Conservation (phyloP, 371 early-diverging fungal species). For the Parasitella parasitica region DNA sequence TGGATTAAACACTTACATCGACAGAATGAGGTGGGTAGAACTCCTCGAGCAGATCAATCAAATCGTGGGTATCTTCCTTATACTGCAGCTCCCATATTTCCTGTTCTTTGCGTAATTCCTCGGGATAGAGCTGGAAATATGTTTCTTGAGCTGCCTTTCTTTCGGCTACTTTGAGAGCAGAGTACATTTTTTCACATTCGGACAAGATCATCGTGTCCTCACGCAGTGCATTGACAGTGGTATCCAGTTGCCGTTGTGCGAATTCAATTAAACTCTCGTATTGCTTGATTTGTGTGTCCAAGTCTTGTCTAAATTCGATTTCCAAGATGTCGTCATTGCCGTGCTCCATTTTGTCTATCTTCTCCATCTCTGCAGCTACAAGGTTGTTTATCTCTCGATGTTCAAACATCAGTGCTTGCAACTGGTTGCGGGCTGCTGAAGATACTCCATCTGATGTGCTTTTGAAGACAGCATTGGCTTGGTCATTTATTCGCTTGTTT, state of each 20-base stretch:
- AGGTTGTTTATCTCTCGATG: conserved; percentile 5
- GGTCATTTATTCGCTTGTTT: not conserved
- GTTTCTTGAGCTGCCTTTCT: conserved; percentile 10
- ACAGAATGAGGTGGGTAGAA: conserved; percentile 48
- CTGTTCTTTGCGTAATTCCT: not conserved
- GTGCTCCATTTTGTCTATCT: not conserved
- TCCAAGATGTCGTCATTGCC: conserved; percentile 18
- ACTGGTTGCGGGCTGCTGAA: not conserved
- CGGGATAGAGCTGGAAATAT: not conserved
- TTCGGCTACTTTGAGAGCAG: conserved; percentile 12
- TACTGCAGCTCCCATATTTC: not conserved
- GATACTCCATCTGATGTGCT: conserved; percentile 4
- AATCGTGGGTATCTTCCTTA: conserved; percentile 25
- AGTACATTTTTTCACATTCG: conserved; percentile 24
- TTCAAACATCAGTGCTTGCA: conserved; percentile 7
- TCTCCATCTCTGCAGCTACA: not conserved
- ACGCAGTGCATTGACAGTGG: not conserved
- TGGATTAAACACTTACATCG: conserved; percentile 31
- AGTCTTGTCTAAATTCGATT: conserved; percentile 28
- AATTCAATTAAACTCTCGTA: conserved; percentile 12
- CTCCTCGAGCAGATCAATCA: conserved; percentile 45
- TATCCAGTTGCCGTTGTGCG: conserved; percentile 14
- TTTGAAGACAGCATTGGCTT: conserved; percentile 3
- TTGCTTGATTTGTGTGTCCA: conserved; percentile 15
- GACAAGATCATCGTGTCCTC: conserved; percentile 16